A percentile compares a stretch with the other conserved stretches of the same genome.
phyloP scores from a whole-genome alignment of 2,329 filamentous ascomycete species.

The Alternaria arbusti region DNA sequence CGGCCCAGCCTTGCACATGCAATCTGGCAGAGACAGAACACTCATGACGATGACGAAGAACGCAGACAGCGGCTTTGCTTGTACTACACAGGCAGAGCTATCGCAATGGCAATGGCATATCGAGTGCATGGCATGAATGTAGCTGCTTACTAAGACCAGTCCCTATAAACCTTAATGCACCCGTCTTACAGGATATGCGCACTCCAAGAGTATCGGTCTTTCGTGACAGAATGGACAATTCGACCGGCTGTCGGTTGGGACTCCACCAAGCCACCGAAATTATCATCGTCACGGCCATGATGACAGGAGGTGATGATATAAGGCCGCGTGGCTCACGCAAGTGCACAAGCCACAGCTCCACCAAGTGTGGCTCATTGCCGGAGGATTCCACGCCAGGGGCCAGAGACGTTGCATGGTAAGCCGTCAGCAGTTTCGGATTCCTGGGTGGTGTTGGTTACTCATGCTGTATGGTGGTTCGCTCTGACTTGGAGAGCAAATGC shows the following conservation, averaged over 20 bases:
- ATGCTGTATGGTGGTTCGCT: neutral
- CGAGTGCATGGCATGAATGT: neutral
- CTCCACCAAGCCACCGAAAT: neutral
- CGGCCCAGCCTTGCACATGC: neutral
- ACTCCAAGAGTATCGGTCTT: neutral
- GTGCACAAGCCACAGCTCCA: conserved; percentile 9
- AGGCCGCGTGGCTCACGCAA: conserved; percentile 1
- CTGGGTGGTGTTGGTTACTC: neutral
- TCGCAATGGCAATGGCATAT: neutral
- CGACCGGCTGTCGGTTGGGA: neutral
- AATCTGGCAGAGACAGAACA: neutral
- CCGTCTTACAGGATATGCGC: neutral
- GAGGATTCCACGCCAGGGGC: conserved; percentile 5
- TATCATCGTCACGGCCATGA: neutral
- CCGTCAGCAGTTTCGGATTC: conserved; percentile 13
- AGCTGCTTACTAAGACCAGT: neutral
- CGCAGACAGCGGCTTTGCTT: neutral
- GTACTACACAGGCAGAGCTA: neutral
- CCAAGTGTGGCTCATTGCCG: conserved; percentile 10
- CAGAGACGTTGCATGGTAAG: conserved; percentile 6
- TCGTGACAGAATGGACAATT: neutral
- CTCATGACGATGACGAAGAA: neutral
- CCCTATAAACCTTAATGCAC: neutral
- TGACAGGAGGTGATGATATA: neutral
- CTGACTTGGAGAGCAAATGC: neutral